A percentile compares a stretch with the other conserved stretches of the same genome.
These are phyloP conservation scores for Fusarium miscanthi DNA, from an alignment of 2,329 filamentous ascomycete species.

Conservation along the genomic window DNA sequence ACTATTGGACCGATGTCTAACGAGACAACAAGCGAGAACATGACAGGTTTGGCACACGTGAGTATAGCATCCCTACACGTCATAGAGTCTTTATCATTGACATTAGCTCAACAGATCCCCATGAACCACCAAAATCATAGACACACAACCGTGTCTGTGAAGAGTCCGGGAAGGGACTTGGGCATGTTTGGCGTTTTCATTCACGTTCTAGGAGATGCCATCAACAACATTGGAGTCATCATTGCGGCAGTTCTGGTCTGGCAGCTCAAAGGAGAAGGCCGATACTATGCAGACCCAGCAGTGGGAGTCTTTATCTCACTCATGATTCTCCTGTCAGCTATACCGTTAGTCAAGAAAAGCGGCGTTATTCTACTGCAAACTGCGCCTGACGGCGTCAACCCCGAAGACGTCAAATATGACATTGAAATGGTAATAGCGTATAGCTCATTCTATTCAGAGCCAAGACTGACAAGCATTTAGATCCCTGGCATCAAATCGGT, in stretches of 20 bases:
- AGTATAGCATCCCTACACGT: conserved; percentile 5
- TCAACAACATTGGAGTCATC: conserved; percentile 83
- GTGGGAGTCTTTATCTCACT: conserved; percentile 75
- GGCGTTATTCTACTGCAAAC: conserved; percentile 76
- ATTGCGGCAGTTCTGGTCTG: conserved; percentile 76
- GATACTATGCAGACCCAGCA: conserved; percentile 79
- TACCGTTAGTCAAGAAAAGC: conserved; percentile 70
- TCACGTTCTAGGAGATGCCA: conserved; percentile 77
- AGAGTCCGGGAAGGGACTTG: conserved; percentile 64
- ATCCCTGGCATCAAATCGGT: conserved; percentile 74
- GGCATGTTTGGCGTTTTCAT: conserved; percentile 77
- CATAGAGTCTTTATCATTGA: conserved; percentile 15
- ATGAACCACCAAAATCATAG: conserved; percentile 61
- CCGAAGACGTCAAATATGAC: conserved; percentile 74
- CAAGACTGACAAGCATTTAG: conserved; percentile 51
- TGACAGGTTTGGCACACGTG: conserved; percentile 32
- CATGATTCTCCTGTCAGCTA: conserved; percentile 75
- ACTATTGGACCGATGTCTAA: conserved; percentile 7
- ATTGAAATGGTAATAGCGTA: conserved; percentile 66
- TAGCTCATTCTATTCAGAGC: background rate
- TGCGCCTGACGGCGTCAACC: conserved; percentile 68
- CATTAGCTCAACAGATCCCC: conserved; percentile 18
- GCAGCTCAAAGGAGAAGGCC: conserved; percentile 65
- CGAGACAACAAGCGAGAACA: conserved; percentile 17
- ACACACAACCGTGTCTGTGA: conserved; percentile 51